phyloP scores from a whole-genome alignment of 495 filamentous ascomycete genomes.

The Aspergillus funiculosus region DNA sequence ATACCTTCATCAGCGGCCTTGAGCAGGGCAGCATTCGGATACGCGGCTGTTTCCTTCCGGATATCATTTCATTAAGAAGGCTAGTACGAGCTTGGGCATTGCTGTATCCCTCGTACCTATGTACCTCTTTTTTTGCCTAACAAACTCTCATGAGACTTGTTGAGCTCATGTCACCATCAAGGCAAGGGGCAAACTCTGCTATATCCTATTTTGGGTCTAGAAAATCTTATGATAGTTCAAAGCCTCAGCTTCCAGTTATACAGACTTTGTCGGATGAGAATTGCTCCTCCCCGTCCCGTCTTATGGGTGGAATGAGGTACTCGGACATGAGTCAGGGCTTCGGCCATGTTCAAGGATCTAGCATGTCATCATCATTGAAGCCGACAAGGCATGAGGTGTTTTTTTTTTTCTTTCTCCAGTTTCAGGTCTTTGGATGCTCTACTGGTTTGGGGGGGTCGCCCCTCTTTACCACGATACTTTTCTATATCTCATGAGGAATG shows the following conservation, averaged over 20 bases:
- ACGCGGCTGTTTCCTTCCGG: neutral
- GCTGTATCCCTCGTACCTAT: neutral
- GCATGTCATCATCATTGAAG: too few relatives aligned
- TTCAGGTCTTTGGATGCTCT: too few relatives aligned
- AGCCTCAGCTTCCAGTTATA: neutral
- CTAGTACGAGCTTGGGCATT: constrained; percentile 7
- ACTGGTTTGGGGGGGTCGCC: too few relatives aligned
- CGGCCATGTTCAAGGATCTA: neutral
- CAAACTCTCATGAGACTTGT: neutral
- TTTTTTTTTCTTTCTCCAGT: too few relatives aligned
- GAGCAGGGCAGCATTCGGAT: neutral
- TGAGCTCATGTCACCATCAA: constrained; percentile 3
- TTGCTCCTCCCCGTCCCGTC: too few relatives aligned
- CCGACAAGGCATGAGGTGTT: too few relatives aligned
- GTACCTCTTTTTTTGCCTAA: neutral
- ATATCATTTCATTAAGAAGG: neutral
- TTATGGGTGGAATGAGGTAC: too few relatives aligned
- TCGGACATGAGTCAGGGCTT: neutral
- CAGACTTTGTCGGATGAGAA: neutral
- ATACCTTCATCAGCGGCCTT: neutral
- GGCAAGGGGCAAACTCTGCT: constrained; percentile 14
- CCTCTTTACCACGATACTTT: too few relatives aligned
- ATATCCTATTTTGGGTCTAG: neutral
- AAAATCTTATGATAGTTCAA: neutral
- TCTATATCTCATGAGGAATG: constrained; percentile 17